Conservation (phyloP, 352 stramenopile species). For the Globisporangium spinosum region DNA sequence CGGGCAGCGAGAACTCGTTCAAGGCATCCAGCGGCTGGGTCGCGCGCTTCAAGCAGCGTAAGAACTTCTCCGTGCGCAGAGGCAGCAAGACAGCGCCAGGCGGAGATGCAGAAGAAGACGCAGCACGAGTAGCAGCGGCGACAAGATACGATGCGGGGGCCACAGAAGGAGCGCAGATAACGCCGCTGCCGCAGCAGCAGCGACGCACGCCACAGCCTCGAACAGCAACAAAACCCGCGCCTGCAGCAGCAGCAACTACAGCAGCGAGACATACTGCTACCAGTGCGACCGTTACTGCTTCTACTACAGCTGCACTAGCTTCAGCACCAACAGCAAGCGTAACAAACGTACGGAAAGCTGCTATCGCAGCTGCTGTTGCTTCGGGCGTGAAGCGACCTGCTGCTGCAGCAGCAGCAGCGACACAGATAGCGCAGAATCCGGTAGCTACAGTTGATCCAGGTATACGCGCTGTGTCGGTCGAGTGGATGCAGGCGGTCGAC, state of each 20-base stretch:
- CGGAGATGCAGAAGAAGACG: not conserved
- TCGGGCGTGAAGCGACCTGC: not conserved
- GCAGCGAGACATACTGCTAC: not conserved
- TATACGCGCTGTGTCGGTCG: not conserved
- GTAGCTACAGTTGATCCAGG: not conserved
- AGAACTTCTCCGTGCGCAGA: constrained; percentile 13
- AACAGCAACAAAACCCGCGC: not conserved
- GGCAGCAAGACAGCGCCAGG: not conserved
- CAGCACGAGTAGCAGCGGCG: not conserved
- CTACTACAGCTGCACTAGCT: not conserved
- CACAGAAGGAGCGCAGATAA: not conserved
- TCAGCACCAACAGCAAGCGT: not conserved
- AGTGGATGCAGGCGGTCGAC: constrained; percentile 16
- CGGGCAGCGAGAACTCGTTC: constrained; percentile 6
- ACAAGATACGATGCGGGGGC: not conserved
- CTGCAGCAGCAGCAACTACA: not conserved
- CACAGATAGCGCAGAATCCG: not conserved
- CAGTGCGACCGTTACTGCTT: not conserved
- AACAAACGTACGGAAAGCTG: not conserved
- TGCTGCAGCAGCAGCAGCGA: not conserved
- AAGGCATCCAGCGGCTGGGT: constrained; percentile 24
- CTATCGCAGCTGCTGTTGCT: not conserved
- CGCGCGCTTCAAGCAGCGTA: constrained; percentile 22
- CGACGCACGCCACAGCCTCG: not conserved
- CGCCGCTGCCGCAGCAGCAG: not conserved